A percentile compares a stretch with the other conserved stretches of the same genome.
Conservation (phyloP, 2,329 filamentous ascomycete genomes). For the Phialophora macrospora region DNA sequence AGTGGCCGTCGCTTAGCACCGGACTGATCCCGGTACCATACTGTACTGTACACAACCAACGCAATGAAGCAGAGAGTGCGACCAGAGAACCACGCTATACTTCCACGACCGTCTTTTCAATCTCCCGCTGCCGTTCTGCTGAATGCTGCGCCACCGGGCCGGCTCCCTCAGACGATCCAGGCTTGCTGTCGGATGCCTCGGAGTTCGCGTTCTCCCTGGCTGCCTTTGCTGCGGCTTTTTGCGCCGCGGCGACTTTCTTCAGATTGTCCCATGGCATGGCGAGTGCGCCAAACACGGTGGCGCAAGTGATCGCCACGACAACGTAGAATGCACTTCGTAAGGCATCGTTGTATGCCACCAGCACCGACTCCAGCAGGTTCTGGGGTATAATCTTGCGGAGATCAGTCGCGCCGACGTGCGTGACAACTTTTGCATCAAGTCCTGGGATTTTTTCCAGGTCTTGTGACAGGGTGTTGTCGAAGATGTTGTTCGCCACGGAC, state of each 20-base stretch:
- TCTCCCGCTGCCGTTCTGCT: too few relatives aligned
- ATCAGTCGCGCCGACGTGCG: constrained; percentile 34
- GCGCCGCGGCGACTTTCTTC: constrained; percentile 52
- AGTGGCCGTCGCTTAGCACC: not conserved
- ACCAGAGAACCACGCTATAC: not conserved
- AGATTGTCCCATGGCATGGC: constrained; percentile 69
- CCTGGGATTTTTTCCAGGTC: constrained; percentile 29
- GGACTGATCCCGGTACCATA: not conserved
- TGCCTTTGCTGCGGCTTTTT: constrained; percentile 26
- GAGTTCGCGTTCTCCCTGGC: constrained; percentile 4
- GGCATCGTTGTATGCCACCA: constrained; percentile 67
- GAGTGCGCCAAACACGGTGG: constrained; percentile 61
- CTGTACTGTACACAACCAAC: not conserved
- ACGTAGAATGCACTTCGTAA: constrained; percentile 66
- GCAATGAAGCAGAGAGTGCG: not conserved
- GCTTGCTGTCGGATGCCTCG: constrained; percentile 6
- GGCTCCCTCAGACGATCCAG: not conserved
- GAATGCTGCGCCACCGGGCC: not conserved
- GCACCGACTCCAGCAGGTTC: constrained; percentile 59
- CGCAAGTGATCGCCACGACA: constrained; percentile 58
- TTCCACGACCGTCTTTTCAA: not conserved
- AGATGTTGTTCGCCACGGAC: constrained; percentile 40
- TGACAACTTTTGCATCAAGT: constrained; percentile 29
- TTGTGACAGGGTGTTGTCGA: constrained; percentile 33
- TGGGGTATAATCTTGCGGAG: constrained; percentile 60